Evolutionary conservation across 768 basidiomycete species (phyloP), one percentile per base, ranked within the genome.

Genomic region (Boletus rubroflammeus): DNA sequence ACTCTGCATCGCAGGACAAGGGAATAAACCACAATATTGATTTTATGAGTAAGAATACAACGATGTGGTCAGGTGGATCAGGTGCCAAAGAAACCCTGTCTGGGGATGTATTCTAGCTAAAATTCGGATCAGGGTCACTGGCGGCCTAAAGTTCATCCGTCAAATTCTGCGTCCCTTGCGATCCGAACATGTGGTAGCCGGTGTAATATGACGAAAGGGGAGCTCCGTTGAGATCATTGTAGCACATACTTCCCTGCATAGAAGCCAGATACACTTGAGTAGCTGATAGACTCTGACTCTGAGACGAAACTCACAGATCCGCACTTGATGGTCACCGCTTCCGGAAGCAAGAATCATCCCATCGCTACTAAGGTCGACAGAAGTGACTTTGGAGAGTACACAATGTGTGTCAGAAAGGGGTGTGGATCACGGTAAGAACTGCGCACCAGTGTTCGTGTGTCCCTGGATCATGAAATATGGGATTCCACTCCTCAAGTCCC

Each of bases 401-500:
- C 9, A 23, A 34, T 14, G 42, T 32, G 31, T 15, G 52, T 64
- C 60, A 69, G 25, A 54, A 41, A 51, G 15, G 23, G n/a, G 47
- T 11, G 60, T 53, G 62, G 53, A 68, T 62, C 66, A 50, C 0
- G 36, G 17, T 10, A 9, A 47, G 64, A 70, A 65, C 15, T 52
- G 47, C 70, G 51, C 40, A 71, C 70, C 70, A 29, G 70, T 72
- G 45, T 71, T 59, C 10, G 67, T 72, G 45, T 71, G 70, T 8
- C 70, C 70, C 46, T 70, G 70, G 28, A 71, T 68, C 67, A 72
- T 68, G 41, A 73, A 72, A 47, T 72, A 69, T 17, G 66, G 60
- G 26, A 53, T 53, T 5, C 71, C 75, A 21, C 34, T 68, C 31
- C 54, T 64, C 47, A 68, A 45, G 59, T 75, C 68, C 74, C 75